A percentile compares a stretch with the other conserved stretches of the same genome.
Conservation (phyloP, 2,329 filamentous ascomycete genomes). For the Epichloe glyceriae region DNA sequence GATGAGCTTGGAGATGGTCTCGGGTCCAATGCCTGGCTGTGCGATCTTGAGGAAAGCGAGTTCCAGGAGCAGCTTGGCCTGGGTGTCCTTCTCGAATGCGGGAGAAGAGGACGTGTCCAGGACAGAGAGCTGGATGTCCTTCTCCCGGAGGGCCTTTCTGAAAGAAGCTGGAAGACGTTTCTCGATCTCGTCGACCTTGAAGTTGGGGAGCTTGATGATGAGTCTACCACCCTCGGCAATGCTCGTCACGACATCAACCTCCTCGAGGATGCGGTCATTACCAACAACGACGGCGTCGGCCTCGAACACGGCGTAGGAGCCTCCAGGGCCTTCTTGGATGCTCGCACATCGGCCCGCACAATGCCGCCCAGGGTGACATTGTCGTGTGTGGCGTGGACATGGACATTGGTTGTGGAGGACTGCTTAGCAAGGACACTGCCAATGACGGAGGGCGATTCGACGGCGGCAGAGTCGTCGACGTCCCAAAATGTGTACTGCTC, state of each 20-base stretch:
- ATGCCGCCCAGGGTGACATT: conserved; percentile 63
- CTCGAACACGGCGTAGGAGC: conserved; percentile 64
- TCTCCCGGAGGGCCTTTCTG: conserved; percentile 58
- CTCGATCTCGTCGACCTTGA: conserved; percentile 82
- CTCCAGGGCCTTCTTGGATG: conserved; percentile 70
- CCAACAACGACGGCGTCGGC: conserved; percentile 72
- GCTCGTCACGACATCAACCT: conserved; percentile 59
- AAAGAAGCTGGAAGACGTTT: conserved; percentile 65
- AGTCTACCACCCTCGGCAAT: conserved; percentile 60
- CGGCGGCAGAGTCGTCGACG: conserved; percentile 58
- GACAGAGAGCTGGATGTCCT: conserved; percentile 58
- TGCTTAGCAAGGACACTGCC: conserved; percentile 56
- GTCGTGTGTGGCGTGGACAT: conserved; percentile 49
- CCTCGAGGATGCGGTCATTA: conserved; percentile 65
- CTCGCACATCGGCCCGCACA: conserved; percentile 73
- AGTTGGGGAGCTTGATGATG: conserved; percentile 61
- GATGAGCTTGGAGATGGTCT: conserved; percentile 54
- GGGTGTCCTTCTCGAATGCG: conserved; percentile 53
- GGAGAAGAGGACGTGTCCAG: conserved; percentile 59
- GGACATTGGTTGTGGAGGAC: conserved; percentile 50
- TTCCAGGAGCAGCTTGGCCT: conserved; percentile 59
- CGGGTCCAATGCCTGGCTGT: conserved; percentile 48
- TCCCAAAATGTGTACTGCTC: conserved; percentile 95
- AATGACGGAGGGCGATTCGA: conserved; percentile 48
- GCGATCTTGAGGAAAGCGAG: conserved; percentile 73